Evolutionary conservation across 2,329 filamentous ascomycete species (phyloP), one percentile per base, ranked within the genome.

Genomic region (Botrytis paeoniae): DNA sequence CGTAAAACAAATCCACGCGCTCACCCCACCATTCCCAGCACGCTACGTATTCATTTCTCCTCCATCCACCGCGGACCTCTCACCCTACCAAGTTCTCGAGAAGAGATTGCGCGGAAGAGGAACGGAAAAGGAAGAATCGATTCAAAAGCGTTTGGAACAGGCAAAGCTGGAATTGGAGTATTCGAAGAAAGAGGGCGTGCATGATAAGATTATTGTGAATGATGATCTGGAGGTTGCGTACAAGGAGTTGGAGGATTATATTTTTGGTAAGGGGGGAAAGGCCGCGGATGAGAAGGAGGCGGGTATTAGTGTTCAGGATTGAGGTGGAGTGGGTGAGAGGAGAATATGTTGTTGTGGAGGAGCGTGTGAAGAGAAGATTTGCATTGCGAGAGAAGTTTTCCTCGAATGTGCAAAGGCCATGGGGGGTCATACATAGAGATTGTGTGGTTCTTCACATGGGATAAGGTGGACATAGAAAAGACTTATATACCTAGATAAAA

Each of bases 21-120:
- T 59, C 14, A 10, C 32, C 5, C 72, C 66, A 3, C 60, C 57
- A 12, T 73, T 73, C 75, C 87, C 90, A 73, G 93, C 94, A 12
- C 89, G 93, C 72, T 97, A 93, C 84, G 84, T 97, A 77, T 97
- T 97, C 83, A 88, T 98, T 75, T 89, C 92, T 51, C 95, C 95
- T 20, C 95, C 95, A 0, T 92, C 88, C 6, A 83, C 41, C 12
- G 57, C 59, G 1, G 37, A 29, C 0, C 14, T 60, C 29, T 41
- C 68, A 4, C 45, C 59, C 16, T 66, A 92, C 77, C 89, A 92
- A 78, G 87, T 89, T 68, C 86, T 98, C 54, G 94, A 97, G 85
- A 81, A 87, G 79, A 87, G 93, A 59, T 85, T 97, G 70, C 87
- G 93, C 63, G 92, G 91, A 48, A 87, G 93, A 73, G 91, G 90